Conservation (phyloP, 768 basidiomycete genomes). For the Asterophora lycoperdoides region DNA sequence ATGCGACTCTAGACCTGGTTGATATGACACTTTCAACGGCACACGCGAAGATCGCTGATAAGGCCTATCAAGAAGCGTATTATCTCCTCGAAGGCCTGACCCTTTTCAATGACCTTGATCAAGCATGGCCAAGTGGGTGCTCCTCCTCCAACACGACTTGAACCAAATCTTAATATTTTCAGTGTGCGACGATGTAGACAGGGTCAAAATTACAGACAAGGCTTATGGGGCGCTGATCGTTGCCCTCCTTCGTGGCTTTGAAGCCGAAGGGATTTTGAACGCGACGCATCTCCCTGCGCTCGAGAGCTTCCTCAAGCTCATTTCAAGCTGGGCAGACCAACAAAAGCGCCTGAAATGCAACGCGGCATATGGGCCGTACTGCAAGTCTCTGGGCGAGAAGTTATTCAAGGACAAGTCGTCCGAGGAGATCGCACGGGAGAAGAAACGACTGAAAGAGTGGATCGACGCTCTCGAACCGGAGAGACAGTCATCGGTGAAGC, state of each 20-base stretch:
- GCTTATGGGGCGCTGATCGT: constrained; percentile 31
- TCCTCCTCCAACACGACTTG: not conserved
- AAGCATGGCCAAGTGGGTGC: constrained; percentile 29
- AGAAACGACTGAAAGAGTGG: constrained; percentile 30
- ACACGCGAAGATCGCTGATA: constrained; percentile 28
- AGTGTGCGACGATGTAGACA: constrained; percentile 34
- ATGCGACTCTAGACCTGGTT: constrained; percentile 33
- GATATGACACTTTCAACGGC: constrained; percentile 26
- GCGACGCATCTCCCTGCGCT: constrained; percentile 27
- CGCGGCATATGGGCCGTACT: constrained; percentile 25
- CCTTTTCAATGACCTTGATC: constrained; percentile 28
- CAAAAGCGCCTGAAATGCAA: constrained; percentile 20
- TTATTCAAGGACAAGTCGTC: constrained; percentile 27
- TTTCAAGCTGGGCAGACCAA: constrained; percentile 23
- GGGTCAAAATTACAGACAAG: constrained; percentile 27
- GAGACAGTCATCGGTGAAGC: constrained; percentile 16
- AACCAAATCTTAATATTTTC: not conserved
- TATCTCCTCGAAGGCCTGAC: constrained; percentile 30
- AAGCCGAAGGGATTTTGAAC: constrained; percentile 27
- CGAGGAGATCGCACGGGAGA: constrained; percentile 25
- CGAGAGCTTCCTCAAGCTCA: constrained; percentile 27
- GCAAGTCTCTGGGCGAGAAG: constrained; percentile 31
- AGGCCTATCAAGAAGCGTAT: constrained; percentile 31
- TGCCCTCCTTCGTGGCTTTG: constrained; percentile 28
- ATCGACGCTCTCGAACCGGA: constrained; percentile 21